Conservation (phyloP, 305 asterid species). For the Fraxinus albicans region DNA sequence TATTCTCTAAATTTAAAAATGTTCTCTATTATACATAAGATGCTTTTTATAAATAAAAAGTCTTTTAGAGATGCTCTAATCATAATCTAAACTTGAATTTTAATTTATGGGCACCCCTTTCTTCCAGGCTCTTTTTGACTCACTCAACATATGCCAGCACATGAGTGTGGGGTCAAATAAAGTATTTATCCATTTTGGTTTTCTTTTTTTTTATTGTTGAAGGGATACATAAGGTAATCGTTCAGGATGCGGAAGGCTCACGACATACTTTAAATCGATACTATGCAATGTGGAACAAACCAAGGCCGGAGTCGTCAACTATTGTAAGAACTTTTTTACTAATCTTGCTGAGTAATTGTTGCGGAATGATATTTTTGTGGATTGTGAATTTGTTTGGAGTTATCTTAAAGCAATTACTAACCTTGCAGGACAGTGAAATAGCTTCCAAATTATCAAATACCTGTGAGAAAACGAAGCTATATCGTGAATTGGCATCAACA, state of each 20-base stretch:
- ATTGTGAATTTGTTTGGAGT: background rate
- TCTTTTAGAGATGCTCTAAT: too few relatives aligned
- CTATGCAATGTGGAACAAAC: conserved; percentile 85
- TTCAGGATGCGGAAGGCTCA: conserved; percentile 63
- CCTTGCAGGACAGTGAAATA: conserved; percentile 63
- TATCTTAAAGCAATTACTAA: background rate
- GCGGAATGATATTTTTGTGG: background rate
- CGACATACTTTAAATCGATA: conserved; percentile 60
- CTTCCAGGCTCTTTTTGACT: background rate
- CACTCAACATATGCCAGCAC: background rate
- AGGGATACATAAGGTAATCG: conserved; percentile 76
- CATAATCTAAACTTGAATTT: background rate
- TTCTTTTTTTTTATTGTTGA: conserved; percentile 5
- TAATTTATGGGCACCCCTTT: background rate
- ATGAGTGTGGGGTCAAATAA: background rate
- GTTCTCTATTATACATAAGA: too few relatives aligned
- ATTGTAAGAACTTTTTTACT: conserved; percentile 40
- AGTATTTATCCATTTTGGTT: background rate
- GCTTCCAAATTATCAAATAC: conserved; percentile 61
- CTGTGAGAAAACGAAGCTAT: conserved; percentile 49
- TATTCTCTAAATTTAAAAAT: too few relatives aligned
- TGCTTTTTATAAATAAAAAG: too few relatives aligned
- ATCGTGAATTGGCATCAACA: conserved; percentile 75
- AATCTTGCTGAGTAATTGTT: background rate
- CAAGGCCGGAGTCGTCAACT: conserved; percentile 88